Base-by-base conservation (phyloP, 257 asterid genomes). In the Nicotiana knightiana region DNA sequence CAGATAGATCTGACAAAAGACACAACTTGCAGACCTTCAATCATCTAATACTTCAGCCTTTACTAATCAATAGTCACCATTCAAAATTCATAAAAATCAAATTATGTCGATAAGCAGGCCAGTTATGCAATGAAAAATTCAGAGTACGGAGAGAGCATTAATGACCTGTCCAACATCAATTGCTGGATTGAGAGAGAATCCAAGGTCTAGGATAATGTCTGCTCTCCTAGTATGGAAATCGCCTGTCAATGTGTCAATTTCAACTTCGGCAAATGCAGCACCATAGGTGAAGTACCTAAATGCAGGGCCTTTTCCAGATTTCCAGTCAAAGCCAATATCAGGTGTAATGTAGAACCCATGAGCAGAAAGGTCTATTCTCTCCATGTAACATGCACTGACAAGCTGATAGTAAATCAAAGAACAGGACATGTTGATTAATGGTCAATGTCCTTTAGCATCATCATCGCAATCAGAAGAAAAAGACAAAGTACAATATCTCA, bases 151-250 rank as follows among this genome's bases (percentile, higher is more conserved):
- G 24, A 24, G 79, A 28, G 16, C 26, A 79, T 21, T 37, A 83
- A 81, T 43, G 78, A 95, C 99, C 97, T 96, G 99, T 76, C 99
- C 99, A 37, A 96, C 83, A 89, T 96, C 99, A 83, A 96, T 93
- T 17, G 99, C 98, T 55, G 99, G 99, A 88, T 96, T 96, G 48
- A 96, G 86, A 33, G 99, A 92, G 85, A 90, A 90, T 1, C 99
- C 99, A 63, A 96, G 98, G 88, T 96, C 99, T 88, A 96, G 79
- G 84, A 88, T 79, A 51, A 94, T 88, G 79, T 96, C 92, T 12
- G 99, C 97, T 82, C 82, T 92, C 86, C 97, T 91, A 9, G 99
- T 96, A 84, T 93, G 96, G 88, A 96, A 94, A 88, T 96, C 99
- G 58, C 99, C 99, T 0, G 92, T 90, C 85, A 96, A 85, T n/a